Evolutionary conservation across 2,329 filamentous ascomycete genomes (phyloP).

Genomic region (Fusarium buharicum): DNA sequence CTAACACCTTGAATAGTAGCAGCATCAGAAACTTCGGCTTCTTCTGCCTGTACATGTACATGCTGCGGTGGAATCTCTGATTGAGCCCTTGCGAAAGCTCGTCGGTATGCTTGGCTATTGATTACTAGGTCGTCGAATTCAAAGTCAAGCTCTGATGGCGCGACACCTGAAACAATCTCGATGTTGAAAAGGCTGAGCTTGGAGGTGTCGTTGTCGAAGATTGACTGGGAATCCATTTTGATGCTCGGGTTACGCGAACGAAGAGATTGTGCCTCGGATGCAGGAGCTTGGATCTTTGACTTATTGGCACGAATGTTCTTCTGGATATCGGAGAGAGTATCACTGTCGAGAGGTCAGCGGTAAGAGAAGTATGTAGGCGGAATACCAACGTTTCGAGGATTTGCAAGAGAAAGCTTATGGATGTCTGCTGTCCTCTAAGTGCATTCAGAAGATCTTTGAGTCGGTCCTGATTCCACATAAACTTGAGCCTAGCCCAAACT

Average conservation of each 20-base stretch:
- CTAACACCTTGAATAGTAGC: not conserved
- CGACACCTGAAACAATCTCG: not conserved
- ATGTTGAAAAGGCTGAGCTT: not conserved
- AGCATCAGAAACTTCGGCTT: not conserved
- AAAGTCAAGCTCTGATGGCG: constrained; percentile 9
- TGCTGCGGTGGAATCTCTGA: not conserved
- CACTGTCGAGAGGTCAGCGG: not conserved
- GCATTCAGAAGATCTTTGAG: not conserved
- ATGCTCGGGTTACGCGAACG: constrained; percentile 1
- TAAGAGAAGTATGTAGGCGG: fast-evolving
- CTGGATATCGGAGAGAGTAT: constrained; percentile 2
- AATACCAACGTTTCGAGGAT: constrained; percentile 5
- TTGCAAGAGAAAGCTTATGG: not conserved
- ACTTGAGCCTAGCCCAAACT: constrained; percentile 5
- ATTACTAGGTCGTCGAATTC: constrained; percentile 6
- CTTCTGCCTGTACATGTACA: not conserved
- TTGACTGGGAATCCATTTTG: not conserved
- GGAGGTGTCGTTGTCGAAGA: constrained; percentile 1
- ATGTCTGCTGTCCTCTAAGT: not conserved
- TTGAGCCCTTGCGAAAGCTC: not conserved
- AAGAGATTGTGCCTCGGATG: constrained; percentile 5
- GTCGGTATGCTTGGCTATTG: constrained; percentile 5
- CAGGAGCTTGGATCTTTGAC: not conserved
- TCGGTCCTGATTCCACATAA: constrained; percentile 15
- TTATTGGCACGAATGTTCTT: not conserved